Base-by-base conservation (phyloP, 2,329 filamentous ascomycete genomes). In the Epichloe festucae region DNA sequence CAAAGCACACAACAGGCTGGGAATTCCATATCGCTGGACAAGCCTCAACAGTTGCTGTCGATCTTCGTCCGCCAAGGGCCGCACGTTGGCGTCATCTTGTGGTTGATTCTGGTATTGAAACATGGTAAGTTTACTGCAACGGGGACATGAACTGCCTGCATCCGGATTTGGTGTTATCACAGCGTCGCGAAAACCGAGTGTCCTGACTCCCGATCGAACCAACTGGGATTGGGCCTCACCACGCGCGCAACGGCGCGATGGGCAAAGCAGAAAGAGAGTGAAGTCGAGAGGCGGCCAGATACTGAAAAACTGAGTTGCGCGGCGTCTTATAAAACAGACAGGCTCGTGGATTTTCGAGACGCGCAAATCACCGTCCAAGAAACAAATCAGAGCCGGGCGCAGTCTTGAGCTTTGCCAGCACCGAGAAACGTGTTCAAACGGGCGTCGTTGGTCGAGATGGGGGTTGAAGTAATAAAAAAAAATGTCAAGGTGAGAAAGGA, bases 21-120 rank as follows among this genome's bases (percentile, higher is more conserved):
- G 61, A 34, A 68, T 60, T 38, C 67, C 67, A 58, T 70, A 70
- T 48, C 66, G 65, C 50, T 67, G 67, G 6, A 66, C 63, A 21
- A 70, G 65, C 19, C 60, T 59, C 27, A 68, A 50, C 31, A 70
- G 61, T 21, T 67, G 57, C 44, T 68, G 67, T 54, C 68, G 67
- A 53, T 70, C 67, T 46, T 70, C 67, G 7, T 70, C 67, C 36
- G 63, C 54, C 50, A 70, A 53, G n/a, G 65, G 62, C 47, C 65
- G 64, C 52, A 67, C 59, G 53, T 58, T 61, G 54, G 61, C 58
- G 48, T 70, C 67, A 39, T 70, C 67, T 48, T 61, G 60, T 19
- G 38, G 31, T 50, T 50, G 53, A 39, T 43, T 49, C n/a, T 50
- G 53, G 23, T 63, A 67, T 14, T 63, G 62, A 52, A 68, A 67